phyloP scores from a whole-genome alignment of 805 yeast species.

The Candida piceae region DNA sequence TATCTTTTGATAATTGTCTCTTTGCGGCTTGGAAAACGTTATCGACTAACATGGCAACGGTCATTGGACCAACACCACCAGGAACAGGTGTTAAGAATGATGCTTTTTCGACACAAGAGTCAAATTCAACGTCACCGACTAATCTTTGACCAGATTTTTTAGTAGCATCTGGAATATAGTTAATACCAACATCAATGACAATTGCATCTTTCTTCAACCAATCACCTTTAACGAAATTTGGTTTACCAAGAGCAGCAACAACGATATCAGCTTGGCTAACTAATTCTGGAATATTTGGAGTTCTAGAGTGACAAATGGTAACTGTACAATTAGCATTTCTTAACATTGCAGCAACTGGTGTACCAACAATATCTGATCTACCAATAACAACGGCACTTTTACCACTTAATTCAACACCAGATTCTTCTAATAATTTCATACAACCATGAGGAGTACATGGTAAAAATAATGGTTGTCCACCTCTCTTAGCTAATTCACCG shows the following conservation, averaged over 20 bases:
- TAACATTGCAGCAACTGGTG: slow-evolving; percentile 69
- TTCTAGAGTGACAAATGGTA: slow-evolving; percentile 66
- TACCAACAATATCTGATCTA: slow-evolving; percentile 81
- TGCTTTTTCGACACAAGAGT: slow-evolving; percentile 48
- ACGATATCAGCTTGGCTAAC: slow-evolving; percentile 68
- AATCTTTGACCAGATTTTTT: slow-evolving; percentile 65
- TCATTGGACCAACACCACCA: slow-evolving; percentile 92
- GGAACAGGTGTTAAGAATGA: slow-evolving; percentile 80
- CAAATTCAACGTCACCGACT: slow-evolving; percentile 76
- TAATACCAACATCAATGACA: slow-evolving; percentile 81
- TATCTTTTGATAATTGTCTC: slow-evolving; percentile 26
- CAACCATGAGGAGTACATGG: slow-evolving; percentile 88
- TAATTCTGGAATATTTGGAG: slow-evolving; percentile 43
- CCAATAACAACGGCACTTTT: slow-evolving; percentile 80
- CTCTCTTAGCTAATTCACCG: slow-evolving; percentile 71
- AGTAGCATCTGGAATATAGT: slow-evolving; percentile 60
- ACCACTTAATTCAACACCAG: slow-evolving; percentile 54
- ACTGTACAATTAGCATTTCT: slow-evolving; percentile 73
- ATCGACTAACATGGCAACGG: slow-evolving; percentile 75
- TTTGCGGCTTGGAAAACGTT: slow-evolving; percentile 70
- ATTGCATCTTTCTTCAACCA: slow-evolving; percentile 67
- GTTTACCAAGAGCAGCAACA: slow-evolving; percentile 70
- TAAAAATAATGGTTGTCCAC: slow-evolving; percentile 63
- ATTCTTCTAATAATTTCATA: slow-evolving; percentile 54
- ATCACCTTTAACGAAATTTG: slow-evolving; percentile 66